A percentile compares a stretch with the other conserved stretches of the same genome.
phyloP scores from a whole-genome alignment of 2,329 filamentous ascomycete genomes.

The Microsporum ferrugineum region DNA sequence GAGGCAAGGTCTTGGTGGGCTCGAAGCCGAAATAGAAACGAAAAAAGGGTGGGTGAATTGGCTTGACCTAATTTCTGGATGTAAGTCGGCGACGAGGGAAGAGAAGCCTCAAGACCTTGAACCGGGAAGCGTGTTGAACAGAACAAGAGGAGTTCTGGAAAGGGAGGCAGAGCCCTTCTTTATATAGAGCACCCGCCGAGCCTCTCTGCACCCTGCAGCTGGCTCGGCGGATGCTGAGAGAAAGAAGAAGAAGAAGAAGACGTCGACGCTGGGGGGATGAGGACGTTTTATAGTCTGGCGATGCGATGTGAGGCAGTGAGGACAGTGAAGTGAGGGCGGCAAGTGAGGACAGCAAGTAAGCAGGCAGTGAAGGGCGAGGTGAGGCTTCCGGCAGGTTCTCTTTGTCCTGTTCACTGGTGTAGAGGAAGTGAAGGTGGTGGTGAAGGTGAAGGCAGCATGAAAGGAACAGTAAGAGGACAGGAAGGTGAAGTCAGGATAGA shows the following conservation, averaged over 20 bases:
- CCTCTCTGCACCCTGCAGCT: conserved; percentile 8
- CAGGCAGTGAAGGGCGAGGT: background rate
- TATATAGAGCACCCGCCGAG: conserved; percentile 7
- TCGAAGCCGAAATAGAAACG: background rate
- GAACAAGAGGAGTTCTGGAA: background rate
- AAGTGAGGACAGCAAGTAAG: background rate
- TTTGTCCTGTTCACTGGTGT: background rate
- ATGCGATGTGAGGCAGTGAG: background rate
- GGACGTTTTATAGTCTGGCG: background rate
- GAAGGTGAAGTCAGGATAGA: no score
- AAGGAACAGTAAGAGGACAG: no score
- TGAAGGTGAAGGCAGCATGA: background rate
- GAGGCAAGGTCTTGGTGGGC: background rate
- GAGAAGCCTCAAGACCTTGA: background rate
- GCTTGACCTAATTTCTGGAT: background rate
- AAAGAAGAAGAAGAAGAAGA: background rate
- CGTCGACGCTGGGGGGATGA: conserved; percentile 11
- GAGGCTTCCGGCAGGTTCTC: background rate
- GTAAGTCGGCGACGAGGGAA: background rate
- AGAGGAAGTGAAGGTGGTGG: background rate
- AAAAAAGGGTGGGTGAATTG: no score
- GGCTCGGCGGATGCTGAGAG: background rate
- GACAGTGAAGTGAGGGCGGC: background rate
- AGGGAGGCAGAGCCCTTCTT: background rate
- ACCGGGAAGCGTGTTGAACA: background rate